A percentile compares a stretch with the other conserved stretches of the same genome.
phyloP scores from a whole-genome alignment of 2,329 filamentous ascomycete species.

The Alternaria sp. region DNA sequence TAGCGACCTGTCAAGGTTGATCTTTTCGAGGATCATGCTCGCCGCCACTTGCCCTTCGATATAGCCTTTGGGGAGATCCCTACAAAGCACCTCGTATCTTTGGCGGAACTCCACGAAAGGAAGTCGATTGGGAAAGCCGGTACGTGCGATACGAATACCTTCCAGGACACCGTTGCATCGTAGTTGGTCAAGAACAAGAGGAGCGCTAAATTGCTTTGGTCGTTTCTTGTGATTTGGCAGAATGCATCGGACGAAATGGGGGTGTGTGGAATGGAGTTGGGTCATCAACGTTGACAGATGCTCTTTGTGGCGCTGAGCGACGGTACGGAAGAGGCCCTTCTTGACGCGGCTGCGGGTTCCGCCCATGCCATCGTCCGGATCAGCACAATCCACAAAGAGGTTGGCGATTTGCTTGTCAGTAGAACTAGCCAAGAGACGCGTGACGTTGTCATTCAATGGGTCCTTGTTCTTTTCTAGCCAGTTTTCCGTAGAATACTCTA shows the following conservation, averaged over 20 bases:
- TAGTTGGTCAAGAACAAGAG: constrained; percentile 96
- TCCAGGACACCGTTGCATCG: constrained; percentile 99
- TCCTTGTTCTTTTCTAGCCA: constrained; percentile 99
- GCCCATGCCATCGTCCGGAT: constrained; percentile 75
- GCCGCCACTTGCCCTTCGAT: constrained; percentile 88
- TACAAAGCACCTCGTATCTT: constrained; percentile 93
- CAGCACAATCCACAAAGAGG: constrained; percentile 88
- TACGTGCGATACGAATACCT: constrained; percentile 94
- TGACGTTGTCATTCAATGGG: constrained; percentile 95
- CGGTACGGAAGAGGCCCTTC: constrained; percentile 95
- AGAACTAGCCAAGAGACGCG: constrained; percentile 83
- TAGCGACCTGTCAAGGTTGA: constrained; percentile 82
- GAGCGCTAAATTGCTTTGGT: constrained; percentile 88
- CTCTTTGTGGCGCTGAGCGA: constrained; percentile 96
- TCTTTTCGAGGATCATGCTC: constrained; percentile 85
- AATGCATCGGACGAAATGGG: constrained; percentile 97
- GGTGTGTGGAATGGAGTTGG: constrained; percentile 93
- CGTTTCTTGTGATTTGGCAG: constrained; percentile 97
- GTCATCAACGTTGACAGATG: constrained; percentile 96
- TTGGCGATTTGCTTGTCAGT: constrained; percentile 82
- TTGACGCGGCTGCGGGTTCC: constrained; percentile 83
- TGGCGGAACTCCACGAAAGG: constrained; percentile 93
- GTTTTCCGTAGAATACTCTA: constrained; percentile 92
- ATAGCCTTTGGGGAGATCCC: constrained; percentile 84
- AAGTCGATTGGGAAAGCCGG: constrained; percentile 93